These are phyloP conservation scores for Talaromyces marneffei DNA, from an alignment of 2,329 filamentous ascomycete genomes.

Conservation along the genomic window DNA sequence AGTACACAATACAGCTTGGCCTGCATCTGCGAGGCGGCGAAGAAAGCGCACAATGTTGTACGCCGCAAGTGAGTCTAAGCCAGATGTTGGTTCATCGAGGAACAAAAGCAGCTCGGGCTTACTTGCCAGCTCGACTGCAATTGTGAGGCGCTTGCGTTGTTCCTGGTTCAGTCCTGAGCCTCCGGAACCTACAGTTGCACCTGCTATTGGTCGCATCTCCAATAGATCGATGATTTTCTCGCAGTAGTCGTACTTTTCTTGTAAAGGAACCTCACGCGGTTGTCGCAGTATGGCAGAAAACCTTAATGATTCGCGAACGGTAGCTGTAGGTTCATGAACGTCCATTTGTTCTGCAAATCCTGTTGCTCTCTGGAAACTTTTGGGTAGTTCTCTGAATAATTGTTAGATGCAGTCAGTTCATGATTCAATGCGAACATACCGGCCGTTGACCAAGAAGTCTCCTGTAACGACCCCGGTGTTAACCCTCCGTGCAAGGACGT, in stretches of 20 bases:
- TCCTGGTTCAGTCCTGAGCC: slow-evolving; percentile 59
- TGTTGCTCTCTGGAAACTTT: slow-evolving; percentile 49
- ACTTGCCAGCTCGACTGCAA: slow-evolving; percentile 57
- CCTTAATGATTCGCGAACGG: slow-evolving; percentile 59
- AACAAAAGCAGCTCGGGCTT: slow-evolving; percentile 58
- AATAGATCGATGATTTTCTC: slow-evolving; percentile 64
- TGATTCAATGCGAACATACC: slow-evolving; percentile 21
- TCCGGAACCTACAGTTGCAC: slow-evolving; percentile 56
- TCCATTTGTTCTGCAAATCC: slow-evolving; percentile 60
- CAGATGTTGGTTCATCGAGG: slow-evolving; percentile 58
- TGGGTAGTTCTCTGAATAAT: slow-evolving; percentile 30
- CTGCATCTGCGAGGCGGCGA: slow-evolving; percentile 61
- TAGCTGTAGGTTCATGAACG: slow-evolving; percentile 60
- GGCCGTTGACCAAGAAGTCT: slow-evolving; percentile 42
- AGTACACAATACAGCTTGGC: slow-evolving; percentile 83
- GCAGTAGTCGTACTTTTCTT: slow-evolving; percentile 63
- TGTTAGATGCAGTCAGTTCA: slow-evolving; percentile 7
- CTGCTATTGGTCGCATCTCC: slow-evolving; percentile 62
- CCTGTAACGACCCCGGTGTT: slow-evolving; percentile 42
- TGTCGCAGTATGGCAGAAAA: slow-evolving; percentile 63
- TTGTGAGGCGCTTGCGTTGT: slow-evolving; percentile 62
- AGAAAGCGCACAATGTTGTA: slow-evolving; percentile 60
- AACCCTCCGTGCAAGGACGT: slow-evolving; percentile 42
- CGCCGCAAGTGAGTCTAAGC: slow-evolving; percentile 64
- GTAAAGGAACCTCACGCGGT: slow-evolving; percentile 48